These are phyloP conservation scores for Suillus variegatus DNA, from an alignment of 768 basidiomycete genomes.

Conservation along the genomic window DNA sequence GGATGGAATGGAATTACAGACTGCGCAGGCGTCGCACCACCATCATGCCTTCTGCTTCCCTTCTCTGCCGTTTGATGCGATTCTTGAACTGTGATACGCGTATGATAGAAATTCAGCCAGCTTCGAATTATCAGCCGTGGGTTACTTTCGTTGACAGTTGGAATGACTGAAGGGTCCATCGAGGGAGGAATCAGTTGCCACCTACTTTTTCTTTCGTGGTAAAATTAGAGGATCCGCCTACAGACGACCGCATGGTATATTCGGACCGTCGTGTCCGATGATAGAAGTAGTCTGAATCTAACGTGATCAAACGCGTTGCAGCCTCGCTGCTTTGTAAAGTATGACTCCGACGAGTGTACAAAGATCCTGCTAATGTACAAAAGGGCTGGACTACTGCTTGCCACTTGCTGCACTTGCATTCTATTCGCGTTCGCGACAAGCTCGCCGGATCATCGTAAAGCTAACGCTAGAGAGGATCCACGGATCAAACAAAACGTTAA, in stretches of 20 bases:
- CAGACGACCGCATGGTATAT: no score
- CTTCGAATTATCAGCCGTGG: neutral
- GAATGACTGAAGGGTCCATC: neutral
- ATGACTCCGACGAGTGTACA: neutral
- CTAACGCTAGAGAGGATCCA: neutral
- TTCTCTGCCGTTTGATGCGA: neutral
- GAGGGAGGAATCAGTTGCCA: no score
- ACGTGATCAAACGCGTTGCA: neutral
- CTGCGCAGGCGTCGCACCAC: neutral
- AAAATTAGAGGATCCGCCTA: no score
- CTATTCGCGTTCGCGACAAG: neutral
- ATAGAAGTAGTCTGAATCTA: no score
- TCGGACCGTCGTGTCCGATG: no score
- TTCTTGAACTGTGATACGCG: neutral
- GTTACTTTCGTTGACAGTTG: neutral
- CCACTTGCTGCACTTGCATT: neutral
- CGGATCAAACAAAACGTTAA: conserved; percentile 1
- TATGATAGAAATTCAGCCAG: neutral
- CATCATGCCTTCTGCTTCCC: neutral
- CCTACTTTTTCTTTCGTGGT: no score
- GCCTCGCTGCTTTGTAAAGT: neutral
- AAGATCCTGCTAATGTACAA: neutral
- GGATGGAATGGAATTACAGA: neutral
- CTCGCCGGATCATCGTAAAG: neutral
- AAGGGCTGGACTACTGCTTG: neutral